Evolutionary conservation across 768 basidiomycete species (phyloP), one percentile per base, ranked within the genome.

Genomic region (Dioszegia hungarica): DNA sequence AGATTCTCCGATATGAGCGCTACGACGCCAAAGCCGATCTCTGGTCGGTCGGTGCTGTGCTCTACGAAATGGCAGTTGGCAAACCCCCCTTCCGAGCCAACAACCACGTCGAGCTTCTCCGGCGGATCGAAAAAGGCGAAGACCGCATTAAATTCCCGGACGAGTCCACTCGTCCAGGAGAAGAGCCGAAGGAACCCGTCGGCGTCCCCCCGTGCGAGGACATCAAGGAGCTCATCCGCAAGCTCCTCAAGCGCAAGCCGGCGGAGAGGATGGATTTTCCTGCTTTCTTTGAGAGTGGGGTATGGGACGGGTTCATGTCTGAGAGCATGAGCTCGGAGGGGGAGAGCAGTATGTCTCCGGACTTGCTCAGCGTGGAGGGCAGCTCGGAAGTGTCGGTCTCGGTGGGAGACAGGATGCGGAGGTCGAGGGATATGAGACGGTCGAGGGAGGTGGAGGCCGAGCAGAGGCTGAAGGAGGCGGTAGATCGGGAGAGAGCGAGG

Each of bases 21-120:
- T 98, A 99, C 76, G 92, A 95, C 74, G 93, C 93, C 19, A 94
- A 91, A 74, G 95, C 90, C 11, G 95, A 99, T 73, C 81, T 99
- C 1, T 99, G 95, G 95, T 93, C 90, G 28, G 92, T 98, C 44
- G 95, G 95, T 5, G 90, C 95, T 0, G 93, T 99, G 22, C 79
- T 98, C 1, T 99, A 86, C 77, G 95, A 99, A 76, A 97, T 95
- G 87, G 81, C 85, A 17, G 88, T 90, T 29, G 95, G 93, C 2
- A 86, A 85, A 66, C 89, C 95, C 1, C 95, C 95, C 0, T 99
- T 93, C 77, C 86, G 93, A 15, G 95, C 95, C 0, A 84, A 86
- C 75, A 99, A 98, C 70, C 94, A 97, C 74, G 88, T 98, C 67
- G 95, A 97, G 67, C 82, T 99, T 9, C 78, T 95, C 40, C 89